Conservation (phyloP, 2,329 filamentous ascomycete species). For the Fusarium metavorans region DNA sequence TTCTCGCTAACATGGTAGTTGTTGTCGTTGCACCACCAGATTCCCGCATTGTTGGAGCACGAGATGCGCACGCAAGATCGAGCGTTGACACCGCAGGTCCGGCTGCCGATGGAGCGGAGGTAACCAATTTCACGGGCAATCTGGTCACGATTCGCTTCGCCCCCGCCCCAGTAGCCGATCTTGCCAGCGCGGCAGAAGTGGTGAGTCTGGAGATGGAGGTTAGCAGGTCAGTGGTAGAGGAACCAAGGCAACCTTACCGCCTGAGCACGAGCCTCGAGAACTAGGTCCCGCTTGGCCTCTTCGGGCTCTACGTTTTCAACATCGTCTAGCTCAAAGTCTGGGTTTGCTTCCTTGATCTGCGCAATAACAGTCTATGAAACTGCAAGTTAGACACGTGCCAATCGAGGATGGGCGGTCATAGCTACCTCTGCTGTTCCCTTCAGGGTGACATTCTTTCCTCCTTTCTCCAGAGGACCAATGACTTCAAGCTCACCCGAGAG, state of each 20-base stretch:
- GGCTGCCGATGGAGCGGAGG: conserved; percentile 5
- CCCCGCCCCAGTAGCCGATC: not conserved
- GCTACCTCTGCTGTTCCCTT: conserved; percentile 2
- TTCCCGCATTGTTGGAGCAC: not conserved
- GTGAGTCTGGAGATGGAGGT: not conserved
- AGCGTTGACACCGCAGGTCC: conserved; percentile 8
- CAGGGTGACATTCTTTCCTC: conserved; percentile 2
- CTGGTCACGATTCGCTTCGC: conserved; percentile 2
- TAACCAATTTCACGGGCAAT: conserved; percentile 1
- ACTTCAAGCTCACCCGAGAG: not conserved
- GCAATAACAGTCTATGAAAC: not conserved
- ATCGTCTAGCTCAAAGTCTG: not conserved
- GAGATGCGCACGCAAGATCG: conserved; percentile 9
- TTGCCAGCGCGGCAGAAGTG: conserved; percentile 5
- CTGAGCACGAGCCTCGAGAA: not conserved
- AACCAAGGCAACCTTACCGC: not conserved
- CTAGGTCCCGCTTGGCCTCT: not conserved
- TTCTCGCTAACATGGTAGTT: not conserved
- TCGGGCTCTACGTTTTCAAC: not conserved
- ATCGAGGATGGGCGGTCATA: not conserved
- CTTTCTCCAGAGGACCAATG: not conserved
- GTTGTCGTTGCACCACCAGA: conserved; percentile 13
- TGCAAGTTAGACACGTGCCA: not conserved
- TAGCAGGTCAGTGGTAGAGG: not conserved
- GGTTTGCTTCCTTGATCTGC: not conserved